phyloP scores from a whole-genome alignment of 2,329 filamentous ascomycete genomes.

The Pseudogymnoascus sp. region DNA sequence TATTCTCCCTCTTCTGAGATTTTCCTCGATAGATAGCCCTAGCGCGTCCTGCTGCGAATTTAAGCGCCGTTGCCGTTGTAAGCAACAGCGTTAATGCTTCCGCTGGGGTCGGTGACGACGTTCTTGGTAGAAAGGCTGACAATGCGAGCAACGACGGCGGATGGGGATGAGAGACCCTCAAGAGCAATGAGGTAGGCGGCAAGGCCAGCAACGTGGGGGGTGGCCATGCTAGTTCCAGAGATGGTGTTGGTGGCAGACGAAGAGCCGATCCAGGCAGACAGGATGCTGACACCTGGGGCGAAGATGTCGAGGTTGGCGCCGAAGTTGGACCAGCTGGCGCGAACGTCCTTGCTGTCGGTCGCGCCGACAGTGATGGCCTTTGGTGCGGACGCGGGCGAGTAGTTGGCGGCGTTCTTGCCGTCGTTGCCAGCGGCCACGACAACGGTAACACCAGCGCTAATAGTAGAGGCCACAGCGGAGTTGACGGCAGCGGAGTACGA shows the following conservation, averaged over 20 bases:
- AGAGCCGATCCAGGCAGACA: slow-evolving; percentile 38
- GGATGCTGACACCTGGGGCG: slow-evolving; percentile 39
- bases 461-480: slow-evolving; percentile 38
- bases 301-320: slow-evolving; percentile 42
- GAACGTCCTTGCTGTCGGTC: slow-evolving; percentile 31
- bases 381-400: slow-evolving; percentile 41
- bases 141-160: slow-evolving; percentile 40
- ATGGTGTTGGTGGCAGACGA: slow-evolving; percentile 40
- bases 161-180: slow-evolving; percentile 35
- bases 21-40: not conserved
- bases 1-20: not conserved
- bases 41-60: not conserved
- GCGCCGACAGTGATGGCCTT: slow-evolving; percentile 46
- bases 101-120: slow-evolving; percentile 33
- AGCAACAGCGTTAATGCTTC: slow-evolving; percentile 43
- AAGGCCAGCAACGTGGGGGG: slow-evolving; percentile 51
- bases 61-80: slow-evolving; percentile 42
- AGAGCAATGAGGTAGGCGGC: slow-evolving; percentile 46
- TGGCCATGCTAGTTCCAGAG: slow-evolving; percentile 54
- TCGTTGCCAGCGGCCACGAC: slow-evolving; percentile 49
- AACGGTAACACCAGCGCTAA: slow-evolving; percentile 38
- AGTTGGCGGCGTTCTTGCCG: slow-evolving; percentile 30
- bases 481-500: slow-evolving; percentile 39
- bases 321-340: slow-evolving; percentile 42
- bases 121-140: slow-evolving; percentile 33